Percentiles rank a stretch among this genome's conserved stretches.
These are phyloP conservation scores for Chaetomium cochliodes DNA, from an alignment of 495 filamentous ascomycete genomes.

Conservation along the genomic window DNA sequence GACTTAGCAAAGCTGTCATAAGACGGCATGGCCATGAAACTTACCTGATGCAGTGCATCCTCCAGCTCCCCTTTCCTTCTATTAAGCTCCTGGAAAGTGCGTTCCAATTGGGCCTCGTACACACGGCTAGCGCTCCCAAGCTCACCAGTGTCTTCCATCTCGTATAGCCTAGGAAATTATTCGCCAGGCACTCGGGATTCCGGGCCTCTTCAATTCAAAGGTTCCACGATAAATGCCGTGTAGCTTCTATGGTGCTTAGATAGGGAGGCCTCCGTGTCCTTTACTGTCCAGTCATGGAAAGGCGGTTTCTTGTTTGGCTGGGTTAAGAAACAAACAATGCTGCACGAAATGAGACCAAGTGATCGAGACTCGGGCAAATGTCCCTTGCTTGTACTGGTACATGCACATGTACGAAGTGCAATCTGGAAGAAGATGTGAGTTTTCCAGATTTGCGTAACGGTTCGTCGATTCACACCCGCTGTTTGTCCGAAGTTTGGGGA, in stretches of 20 bases:
- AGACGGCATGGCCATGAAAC: conserved; percentile 10
- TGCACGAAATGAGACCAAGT: background rate
- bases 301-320: too few relatives aligned
- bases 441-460: background rate
- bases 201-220: background rate
- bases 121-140: conserved; percentile 11
- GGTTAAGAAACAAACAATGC: too few relatives aligned
- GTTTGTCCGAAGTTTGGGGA: background rate
- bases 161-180: background rate
- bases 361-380: background rate
- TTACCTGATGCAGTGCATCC: conserved; percentile 52
- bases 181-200: background rate
- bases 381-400: too few relatives aligned
- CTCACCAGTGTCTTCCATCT: conserved; percentile 21
- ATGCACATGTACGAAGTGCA: too few relatives aligned
- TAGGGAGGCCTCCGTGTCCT: too few relatives aligned
- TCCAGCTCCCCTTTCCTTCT: conserved; percentile 64
- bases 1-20: conserved; percentile 5
- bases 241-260: too few relatives aligned
- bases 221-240: background rate
- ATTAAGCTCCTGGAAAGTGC: conserved; percentile 63
- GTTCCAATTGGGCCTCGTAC: conserved; percentile 57
- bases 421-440: background rate
- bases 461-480: background rate
- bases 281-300: too few relatives aligned